Evolutionary conservation across 2,329 filamentous ascomycete genomes (phyloP).

Genomic region (Venturiaceae sp.): DNA sequence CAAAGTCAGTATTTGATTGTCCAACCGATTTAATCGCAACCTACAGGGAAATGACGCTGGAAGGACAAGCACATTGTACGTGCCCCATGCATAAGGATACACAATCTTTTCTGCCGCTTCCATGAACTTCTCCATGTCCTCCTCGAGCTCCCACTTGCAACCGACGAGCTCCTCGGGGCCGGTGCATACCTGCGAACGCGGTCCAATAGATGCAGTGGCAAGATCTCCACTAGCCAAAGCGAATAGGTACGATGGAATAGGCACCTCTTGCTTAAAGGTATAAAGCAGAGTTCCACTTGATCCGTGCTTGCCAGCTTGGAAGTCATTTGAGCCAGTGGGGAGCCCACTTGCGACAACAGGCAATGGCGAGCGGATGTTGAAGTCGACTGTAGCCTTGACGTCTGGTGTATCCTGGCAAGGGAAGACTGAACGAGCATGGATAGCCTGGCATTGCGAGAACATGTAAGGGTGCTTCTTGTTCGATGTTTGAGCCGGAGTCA

Average conservation of each 20-base stretch:
- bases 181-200: conserved; percentile 73
- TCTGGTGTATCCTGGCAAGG: conserved; percentile 97
- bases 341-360: conserved; percentile 91
- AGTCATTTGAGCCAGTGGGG: conserved; percentile 42
- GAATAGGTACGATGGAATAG: conserved; percentile 90
- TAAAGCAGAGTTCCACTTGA: conserved; percentile 53
- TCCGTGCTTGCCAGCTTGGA: conserved; percentile 43
- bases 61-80: conserved; percentile 87
- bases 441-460: conserved; percentile 97
- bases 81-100: conserved; percentile 86
- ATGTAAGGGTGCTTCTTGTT: conserved; percentile 96
- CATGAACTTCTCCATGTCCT: conserved; percentile 86
- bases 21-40: not conserved
- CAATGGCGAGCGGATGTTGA: conserved; percentile 75
- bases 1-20: not conserved
- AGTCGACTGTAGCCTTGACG: conserved; percentile 90
- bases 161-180: conserved; percentile 77
- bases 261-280: conserved; percentile 79
- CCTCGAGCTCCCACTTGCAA: conserved; percentile 85
- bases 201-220: conserved; percentile 74
- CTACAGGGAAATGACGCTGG: conserved; percentile 76
- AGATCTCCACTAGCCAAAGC: conserved; percentile 83
- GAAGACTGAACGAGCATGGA: conserved; percentile 87
- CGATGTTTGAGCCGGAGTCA: conserved; percentile 84
- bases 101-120: conserved; percentile 71